These are phyloP conservation scores for Coemansia sp. DNA, from an alignment of 192 early-diverging fungal genomes.

Conservation along the genomic window DNA sequence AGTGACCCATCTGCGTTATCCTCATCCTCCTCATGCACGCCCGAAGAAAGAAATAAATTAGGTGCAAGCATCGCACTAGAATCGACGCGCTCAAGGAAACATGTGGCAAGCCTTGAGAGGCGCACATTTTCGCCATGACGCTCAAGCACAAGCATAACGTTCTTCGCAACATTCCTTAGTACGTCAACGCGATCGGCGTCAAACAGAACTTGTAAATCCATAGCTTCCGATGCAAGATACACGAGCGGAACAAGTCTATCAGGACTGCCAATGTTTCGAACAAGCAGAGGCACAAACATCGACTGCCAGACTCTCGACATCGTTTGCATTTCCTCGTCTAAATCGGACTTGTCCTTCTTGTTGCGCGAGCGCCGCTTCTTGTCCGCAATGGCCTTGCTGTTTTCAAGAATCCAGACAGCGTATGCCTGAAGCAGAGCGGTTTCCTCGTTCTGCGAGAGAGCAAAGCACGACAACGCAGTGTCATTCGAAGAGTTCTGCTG, in stretches of 20 bases:
- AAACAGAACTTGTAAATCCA: conserved; percentile 48
- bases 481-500: neutral
- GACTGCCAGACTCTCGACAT: conserved; percentile 30
- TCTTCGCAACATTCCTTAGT: conserved; percentile 12
- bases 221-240: conserved; percentile 20
- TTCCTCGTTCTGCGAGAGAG: conserved; percentile 33
- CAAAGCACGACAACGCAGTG: conserved; percentile 10
- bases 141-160: conserved; percentile 19
- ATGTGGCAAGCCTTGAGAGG: conserved; percentile 22
- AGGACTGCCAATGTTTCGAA: conserved; percentile 34
- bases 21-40: neutral
- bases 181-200: conserved; percentile 27
- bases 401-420: conserved; percentile 31
- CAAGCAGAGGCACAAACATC: conserved; percentile 27
- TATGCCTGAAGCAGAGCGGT: conserved; percentile 40
- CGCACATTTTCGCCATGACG: conserved; percentile 35
- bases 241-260: conserved; percentile 28
- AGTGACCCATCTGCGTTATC: neutral
- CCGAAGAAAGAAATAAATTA: neutral
- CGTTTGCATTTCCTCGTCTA: conserved; percentile 15
- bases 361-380: conserved; percentile 25
- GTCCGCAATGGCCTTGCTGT: conserved; percentile 5
- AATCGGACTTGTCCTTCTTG: conserved; percentile 30
- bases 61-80: conserved; percentile 24
- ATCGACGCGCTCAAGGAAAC: conserved; percentile 43